Base-by-base conservation (phyloP, 2,329 filamentous ascomycete species). In the Aspergillus sp. region DNA sequence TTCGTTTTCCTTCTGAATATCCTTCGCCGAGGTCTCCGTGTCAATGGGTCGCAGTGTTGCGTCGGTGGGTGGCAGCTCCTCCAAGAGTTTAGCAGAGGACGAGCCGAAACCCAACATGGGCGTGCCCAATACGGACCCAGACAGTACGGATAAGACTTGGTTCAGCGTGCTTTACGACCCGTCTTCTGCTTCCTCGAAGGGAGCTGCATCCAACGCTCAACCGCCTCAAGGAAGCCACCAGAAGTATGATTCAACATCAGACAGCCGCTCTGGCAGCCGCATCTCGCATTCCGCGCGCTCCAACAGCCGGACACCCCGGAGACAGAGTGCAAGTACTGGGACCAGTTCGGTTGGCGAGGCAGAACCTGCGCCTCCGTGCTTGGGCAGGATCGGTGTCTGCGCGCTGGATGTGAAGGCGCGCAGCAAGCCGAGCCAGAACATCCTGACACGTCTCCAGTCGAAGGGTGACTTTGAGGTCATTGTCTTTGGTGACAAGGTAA, bases 401-500 rank as follows among this genome's bases (percentile, higher is more conserved):
- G 93, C 91, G 14, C 69, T 98, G 37, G 91, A 98, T 63, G 75
- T 89, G 47, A 98, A 98, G 65, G 91, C 91, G 22, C 76, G 91
- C 51, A 95, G 88, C 69, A 96, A 96, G 61, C 91, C 91, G 1
- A 95, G 89, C 54, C 75, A 93, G 45, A 96, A 94, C 53, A 98
- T 98, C 46, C 66, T 98, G 38, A 96, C 93, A 52, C 78, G 88
- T 31, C 71, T 98, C 13, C 89, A 95, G 44, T 78, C 83, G 20
- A 88, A 93, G 44, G 77, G 80, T 30, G 89, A 96, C 48, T 96
- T 98, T 52, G 89, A 98, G 51, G 88, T 96, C 15, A 81, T 93
- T 40, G 89, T 98, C 8, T 98, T 98, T 65, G 93, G 91, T 29
- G 91, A 98, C 66, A 98, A 98, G 63, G 89, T 95, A 26, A 98